Conservation (phyloP, 192 early-diverging fungal genomes). For the Umbelopsis sp. region DNA sequence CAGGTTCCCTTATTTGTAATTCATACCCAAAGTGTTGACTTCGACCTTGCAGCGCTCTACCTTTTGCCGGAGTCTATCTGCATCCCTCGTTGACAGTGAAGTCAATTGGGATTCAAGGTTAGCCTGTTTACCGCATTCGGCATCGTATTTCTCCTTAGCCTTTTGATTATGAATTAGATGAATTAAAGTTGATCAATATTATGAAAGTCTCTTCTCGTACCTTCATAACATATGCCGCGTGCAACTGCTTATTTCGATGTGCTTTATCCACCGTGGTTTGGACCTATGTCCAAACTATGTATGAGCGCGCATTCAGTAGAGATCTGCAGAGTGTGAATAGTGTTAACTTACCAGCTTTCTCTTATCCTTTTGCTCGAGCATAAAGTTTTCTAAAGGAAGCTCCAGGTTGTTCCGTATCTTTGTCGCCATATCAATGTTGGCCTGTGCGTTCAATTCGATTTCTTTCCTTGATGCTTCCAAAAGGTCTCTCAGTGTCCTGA, state of each 20-base stretch:
- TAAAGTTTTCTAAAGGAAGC: constrained; percentile 59
- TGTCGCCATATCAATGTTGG: constrained; percentile 62
- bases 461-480: constrained; percentile 61
- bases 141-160: constrained; percentile 56
- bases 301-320: too few species aligned
- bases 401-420: constrained; percentile 67
- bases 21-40: constrained; percentile 24
- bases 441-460: constrained; percentile 62
- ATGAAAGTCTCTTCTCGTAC: constrained; percentile 24
- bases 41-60: constrained; percentile 23
- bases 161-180: background rate
- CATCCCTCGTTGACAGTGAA: constrained; percentile 10
- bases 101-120: constrained; percentile 42
- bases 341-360: constrained; percentile 51
- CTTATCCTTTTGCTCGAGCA: constrained; percentile 64
- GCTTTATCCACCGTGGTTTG: constrained; percentile 53
- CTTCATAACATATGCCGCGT: constrained; percentile 45
- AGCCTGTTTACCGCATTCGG: constrained; percentile 51
- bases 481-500: constrained; percentile 56
- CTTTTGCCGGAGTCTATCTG: constrained; percentile 23
- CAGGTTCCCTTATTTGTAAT: background rate
- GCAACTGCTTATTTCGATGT: constrained; percentile 53
- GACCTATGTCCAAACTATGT: constrained; percentile 27
- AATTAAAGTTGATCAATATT: background rate
- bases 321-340: too few species aligned